Evolutionary conservation across 352 stramenopile species (phyloP), one percentile per base, ranked within the genome.

Genomic region (Phytopythium cucurbitacearum): DNA sequence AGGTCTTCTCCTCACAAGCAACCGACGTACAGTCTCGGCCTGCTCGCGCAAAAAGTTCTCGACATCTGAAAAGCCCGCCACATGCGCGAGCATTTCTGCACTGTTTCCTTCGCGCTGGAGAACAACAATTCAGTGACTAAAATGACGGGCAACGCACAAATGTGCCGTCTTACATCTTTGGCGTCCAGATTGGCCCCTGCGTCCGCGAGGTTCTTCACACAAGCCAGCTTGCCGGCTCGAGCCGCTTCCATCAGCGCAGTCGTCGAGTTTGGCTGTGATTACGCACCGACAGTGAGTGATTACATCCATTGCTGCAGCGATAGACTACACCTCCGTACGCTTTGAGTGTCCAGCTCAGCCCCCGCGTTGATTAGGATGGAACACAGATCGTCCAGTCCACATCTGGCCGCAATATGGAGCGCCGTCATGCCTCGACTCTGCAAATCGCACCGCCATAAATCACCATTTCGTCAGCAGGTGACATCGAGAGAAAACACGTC

Each of bases 221-320:
- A 90, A 0, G 75, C 76, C 5, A 92, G 66, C 47, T 92, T 90
- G 35, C 81, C 84, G 9, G 81, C 84, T 34, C 84, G 81, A 28
- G 84, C 84, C 47, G 84, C 84, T 77, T 94, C 84, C 84, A 94
- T 94, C 36, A 94, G 54, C 12, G 84, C 84, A n/a, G 84, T 94
- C 15, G 84, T 94, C 16, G 78, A 89, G 56, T 92, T 94, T 8
- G 84, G 80, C 81, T 94, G 50, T 1, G 16, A 28, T 33, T 28
- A 64, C 2, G 21, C 21, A 28, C 21, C 21, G 21, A 28, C 21
- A 2, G 21, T 28, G 21, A 28, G 21, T 42, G 35, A 32, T 21
- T 8, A 51, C 4, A 9, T 28, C 21, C 21, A 48, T 34, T 41
- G 7, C 13, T 10, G 40, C 7, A 12, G 21, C 4, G 9, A 35